Evolutionary conservation across 2,329 filamentous ascomycete genomes (phyloP).

Genomic region (Nigrospora sphaerica): DNA sequence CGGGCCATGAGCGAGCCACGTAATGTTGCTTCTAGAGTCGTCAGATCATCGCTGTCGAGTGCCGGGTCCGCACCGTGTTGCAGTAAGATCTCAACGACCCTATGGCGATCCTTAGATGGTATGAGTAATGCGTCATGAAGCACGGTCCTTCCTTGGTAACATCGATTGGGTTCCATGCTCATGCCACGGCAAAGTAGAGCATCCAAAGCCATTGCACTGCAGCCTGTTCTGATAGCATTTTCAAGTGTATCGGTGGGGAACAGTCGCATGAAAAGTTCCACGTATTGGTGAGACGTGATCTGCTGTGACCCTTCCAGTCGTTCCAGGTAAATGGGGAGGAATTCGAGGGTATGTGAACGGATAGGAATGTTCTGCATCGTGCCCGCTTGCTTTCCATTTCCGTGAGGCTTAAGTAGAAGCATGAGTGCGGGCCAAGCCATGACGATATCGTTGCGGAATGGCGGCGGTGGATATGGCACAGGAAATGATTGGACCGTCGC

Average conservation of each 20-base stretch:
- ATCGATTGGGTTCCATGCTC: not conserved
- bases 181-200: not conserved
- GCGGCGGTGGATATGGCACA: too few species aligned
- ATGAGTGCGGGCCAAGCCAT: too few species aligned
- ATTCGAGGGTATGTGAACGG: too few species aligned
- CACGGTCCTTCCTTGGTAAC: not conserved
- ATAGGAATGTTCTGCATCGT: not conserved
- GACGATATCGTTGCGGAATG: too few species aligned
- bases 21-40: not conserved
- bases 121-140: not conserved
- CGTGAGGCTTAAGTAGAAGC: not conserved
- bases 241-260: not conserved
- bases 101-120: not conserved
- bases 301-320: not conserved
- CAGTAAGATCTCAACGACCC: not conserved
- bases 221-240: not conserved
- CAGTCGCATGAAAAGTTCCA: not conserved
- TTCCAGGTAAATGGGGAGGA: not conserved
- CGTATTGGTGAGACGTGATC: not conserved
- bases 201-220: not conserved
- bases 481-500: too few species aligned
- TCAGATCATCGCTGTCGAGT: not conserved
- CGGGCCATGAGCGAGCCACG: too few species aligned
- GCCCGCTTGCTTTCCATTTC: not conserved
- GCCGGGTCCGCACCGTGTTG: not conserved